Evolutionary conservation across 1,284 basidiomycete species (phyloP), one percentile per base, ranked within the genome.

Genomic region (Leccinum colubrinum): DNA sequence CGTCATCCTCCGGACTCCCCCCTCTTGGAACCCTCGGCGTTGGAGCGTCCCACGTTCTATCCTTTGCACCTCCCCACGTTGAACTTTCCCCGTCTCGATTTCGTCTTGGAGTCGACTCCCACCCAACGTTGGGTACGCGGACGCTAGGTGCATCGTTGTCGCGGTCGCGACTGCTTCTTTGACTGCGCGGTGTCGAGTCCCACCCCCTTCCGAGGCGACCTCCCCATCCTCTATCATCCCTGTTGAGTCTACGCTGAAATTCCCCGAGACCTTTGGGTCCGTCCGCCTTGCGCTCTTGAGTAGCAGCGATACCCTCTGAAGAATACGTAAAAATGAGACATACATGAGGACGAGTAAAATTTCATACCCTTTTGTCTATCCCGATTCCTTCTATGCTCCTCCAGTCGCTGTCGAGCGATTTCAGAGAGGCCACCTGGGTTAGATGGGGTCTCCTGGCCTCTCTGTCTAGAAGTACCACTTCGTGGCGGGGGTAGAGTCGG

Each of bases 361-460:
- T 62, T 62, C 72, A 11, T 56, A 84, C 90, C 90, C 77, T 81
- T 76, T 70, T 86, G 86, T 64, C 83, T 87, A 56, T 94, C 92
- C 65, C 84, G 78, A 63, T 82, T 84, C 63, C 80, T 83, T 59
- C 90, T 82, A 68, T 91, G 78, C 63, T 95, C 94, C 59, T 95
- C 94, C 33, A 97, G 75, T 63, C 84, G 78, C 66, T 83, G 81
- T 27, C 87, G 81, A 8, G 90, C 94, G 1, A 80, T 77, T 27
- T 94, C 90, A 0, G 91, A 91, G 33, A 98, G 78, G 11, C 95
- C 96, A 55, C 93, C 90, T 1, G 93, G 90, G 72, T 96, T 93
- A n/a, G 95, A 96, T 0, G 95, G 95, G 0, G 95, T 98, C 67
- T 97, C 95, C 66, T 92, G 91, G 0, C 88, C 91, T 67, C 90